A percentile compares a stretch with the other conserved stretches of the same genome.
Conservation (phyloP, 2,329 filamentous ascomycete genomes). For the Trichoderma sp. region DNA sequence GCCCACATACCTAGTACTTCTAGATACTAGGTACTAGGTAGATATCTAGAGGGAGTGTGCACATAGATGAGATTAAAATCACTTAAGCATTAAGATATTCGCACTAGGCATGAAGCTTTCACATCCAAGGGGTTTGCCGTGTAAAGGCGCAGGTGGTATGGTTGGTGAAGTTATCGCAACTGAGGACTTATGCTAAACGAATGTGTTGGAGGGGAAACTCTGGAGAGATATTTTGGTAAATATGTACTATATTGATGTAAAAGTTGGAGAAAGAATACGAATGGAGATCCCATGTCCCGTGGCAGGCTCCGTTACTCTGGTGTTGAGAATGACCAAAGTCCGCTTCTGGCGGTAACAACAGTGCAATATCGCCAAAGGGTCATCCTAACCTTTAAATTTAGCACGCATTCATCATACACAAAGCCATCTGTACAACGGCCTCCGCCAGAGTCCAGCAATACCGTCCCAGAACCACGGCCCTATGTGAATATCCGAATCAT, state of each 20-base stretch:
- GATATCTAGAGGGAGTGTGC: not conserved
- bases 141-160: not conserved
- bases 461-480: not conserved
- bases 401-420: not conserved
- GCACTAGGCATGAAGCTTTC: not conserved
- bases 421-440: not conserved
- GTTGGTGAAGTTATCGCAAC: not conserved
- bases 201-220: not conserved
- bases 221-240: not conserved
- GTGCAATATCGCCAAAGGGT: not conserved
- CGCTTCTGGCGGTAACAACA: not conserved
- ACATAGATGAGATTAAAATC: not conserved
- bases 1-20: not conserved
- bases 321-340: not conserved
- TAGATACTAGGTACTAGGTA: not conserved
- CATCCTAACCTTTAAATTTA: not conserved
- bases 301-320: not conserved
- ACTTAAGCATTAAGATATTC: not conserved
- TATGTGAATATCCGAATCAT: not conserved
- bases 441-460: not conserved
- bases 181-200: not conserved
- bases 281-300: not conserved
- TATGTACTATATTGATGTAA: not conserved
- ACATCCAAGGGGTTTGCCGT: not conserved
- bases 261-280: not conserved